Evolutionary conservation across 1,284 basidiomycete genomes (phyloP).

Genomic region (Butyriboletus appendiculatus): DNA sequence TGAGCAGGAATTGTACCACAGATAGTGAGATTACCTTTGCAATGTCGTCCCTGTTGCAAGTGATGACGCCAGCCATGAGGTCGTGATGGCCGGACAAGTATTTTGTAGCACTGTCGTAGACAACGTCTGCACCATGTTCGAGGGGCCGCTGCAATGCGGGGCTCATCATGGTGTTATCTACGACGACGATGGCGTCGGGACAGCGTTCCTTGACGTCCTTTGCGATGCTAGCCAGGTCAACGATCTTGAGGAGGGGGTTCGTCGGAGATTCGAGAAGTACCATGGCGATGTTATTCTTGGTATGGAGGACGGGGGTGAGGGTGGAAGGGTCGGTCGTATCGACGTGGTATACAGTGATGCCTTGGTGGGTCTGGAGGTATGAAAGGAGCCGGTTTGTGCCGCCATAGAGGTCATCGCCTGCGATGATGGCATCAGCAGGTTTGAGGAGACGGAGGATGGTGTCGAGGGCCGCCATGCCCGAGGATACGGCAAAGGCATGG

Average conservation of each 20-base stretch:
- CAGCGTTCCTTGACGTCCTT: slow-evolving; percentile 80
- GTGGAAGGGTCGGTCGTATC: slow-evolving; percentile 83
- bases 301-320: slow-evolving; percentile 64
- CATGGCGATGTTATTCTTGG: slow-evolving; percentile 78
- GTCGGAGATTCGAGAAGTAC: slow-evolving; percentile 97
- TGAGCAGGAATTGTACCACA: not conserved
- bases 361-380: slow-evolving; percentile 88
- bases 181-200: slow-evolving; percentile 84
- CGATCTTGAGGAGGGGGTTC: slow-evolving; percentile 96
- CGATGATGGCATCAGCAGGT: slow-evolving; percentile 93
- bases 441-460: slow-evolving; percentile 93
- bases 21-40: slow-evolving; percentile 61
- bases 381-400: slow-evolving; percentile 95
- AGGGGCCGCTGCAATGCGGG: slow-evolving; percentile 96
- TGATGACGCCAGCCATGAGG: slow-evolving; percentile 96
- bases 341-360: slow-evolving; percentile 91
- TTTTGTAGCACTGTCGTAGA: slow-evolving; percentile 98
- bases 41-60: slow-evolving; percentile 90
- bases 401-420: slow-evolving; percentile 97
- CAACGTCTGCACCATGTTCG: slow-evolving; percentile 94
- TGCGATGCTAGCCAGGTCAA: slow-evolving; percentile 84
- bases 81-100: slow-evolving; percentile 99
- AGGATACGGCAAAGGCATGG: slow-evolving; percentile 90
- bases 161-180: slow-evolving; percentile 99
- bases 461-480: slow-evolving; percentile 98